Evolutionary conservation across 495 filamentous ascomycete species (phyloP).

Genomic region (Haplographium delicatum): DNA sequence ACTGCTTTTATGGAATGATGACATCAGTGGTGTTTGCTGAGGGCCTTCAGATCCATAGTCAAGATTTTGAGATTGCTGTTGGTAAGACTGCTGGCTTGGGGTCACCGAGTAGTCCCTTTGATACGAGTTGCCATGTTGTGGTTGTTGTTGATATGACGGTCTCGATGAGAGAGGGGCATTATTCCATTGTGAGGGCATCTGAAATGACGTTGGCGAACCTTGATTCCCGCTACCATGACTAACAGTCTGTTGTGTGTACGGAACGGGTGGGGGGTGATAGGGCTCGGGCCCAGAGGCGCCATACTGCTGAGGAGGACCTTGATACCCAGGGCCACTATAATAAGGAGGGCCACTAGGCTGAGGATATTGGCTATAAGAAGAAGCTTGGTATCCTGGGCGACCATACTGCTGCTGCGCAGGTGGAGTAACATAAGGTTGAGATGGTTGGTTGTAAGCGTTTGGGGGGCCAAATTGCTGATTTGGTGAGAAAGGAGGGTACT

Average conservation of each 20-base stretch:
- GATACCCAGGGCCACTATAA: constrained; percentile 19
- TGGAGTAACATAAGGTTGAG: constrained; percentile 13
- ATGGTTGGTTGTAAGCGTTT: constrained; percentile 13
- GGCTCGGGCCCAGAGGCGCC: constrained; percentile 4
- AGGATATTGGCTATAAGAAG: constrained; percentile 20
- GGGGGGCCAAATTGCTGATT: constrained; percentile 25
- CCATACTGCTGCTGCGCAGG: constrained; percentile 28
- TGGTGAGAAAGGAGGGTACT: constrained; percentile 27
- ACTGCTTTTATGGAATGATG: not conserved
- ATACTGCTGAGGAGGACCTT: constrained; percentile 9
- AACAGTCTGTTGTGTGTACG: constrained; percentile 4
- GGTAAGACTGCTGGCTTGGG: constrained; percentile 12
- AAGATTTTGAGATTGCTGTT: constrained; percentile 10
- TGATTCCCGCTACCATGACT: constrained; percentile 4
- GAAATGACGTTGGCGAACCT: constrained; percentile 5
- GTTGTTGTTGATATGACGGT: constrained; percentile 8
- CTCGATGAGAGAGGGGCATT: not conserved
- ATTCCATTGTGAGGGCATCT: constrained; percentile 13
- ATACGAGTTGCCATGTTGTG: constrained; percentile 2
- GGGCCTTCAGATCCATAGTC: constrained; percentile 8
- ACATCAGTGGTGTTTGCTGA: constrained; percentile 8
- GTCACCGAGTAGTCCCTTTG: constrained; percentile 5
- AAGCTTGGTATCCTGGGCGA: constrained; percentile 21
- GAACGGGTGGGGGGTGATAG: constrained; percentile 11
- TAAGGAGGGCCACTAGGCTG: constrained; percentile 24